Conservation (phyloP, 768 basidiomycete species). For the Boletales sp. region DNA sequence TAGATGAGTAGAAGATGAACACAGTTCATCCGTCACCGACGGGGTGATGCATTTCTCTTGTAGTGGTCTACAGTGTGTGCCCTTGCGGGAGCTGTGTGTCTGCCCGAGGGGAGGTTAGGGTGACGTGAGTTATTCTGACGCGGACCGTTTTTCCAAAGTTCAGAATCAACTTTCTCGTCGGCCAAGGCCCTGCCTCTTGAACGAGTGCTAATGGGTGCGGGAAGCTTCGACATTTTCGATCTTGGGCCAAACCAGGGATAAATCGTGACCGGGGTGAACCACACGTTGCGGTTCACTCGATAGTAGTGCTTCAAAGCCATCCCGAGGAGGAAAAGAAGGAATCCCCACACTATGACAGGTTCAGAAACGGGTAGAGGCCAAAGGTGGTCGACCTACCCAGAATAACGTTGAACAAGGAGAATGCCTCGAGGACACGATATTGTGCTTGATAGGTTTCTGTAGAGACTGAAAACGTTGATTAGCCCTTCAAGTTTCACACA, state of each 20-base stretch:
- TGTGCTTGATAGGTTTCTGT: slow-evolving; percentile 88
- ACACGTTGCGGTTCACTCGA: slow-evolving; percentile 49
- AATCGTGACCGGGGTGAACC: slow-evolving; percentile 66
- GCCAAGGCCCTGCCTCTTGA: slow-evolving; percentile 31
- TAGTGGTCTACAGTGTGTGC: slow-evolving; percentile 35
- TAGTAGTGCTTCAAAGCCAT: slow-evolving; percentile 43
- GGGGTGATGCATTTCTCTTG: slow-evolving; percentile 40
- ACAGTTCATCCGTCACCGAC: slow-evolving; percentile 36
- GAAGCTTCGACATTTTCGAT: slow-evolving; percentile 36
- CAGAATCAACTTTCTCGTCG: slow-evolving; percentile 26
- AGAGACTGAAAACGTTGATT: slow-evolving; percentile 48
- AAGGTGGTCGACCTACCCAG: slow-evolving; percentile 46
- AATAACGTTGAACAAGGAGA: slow-evolving; percentile 73
- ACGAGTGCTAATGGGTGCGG: slow-evolving; percentile 38
- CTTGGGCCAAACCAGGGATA: slow-evolving; percentile 67
- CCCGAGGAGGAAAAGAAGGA: slow-evolving; percentile 43
- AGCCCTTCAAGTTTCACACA: slow-evolving; percentile 2
- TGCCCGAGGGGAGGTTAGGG: slow-evolving; percentile 16
- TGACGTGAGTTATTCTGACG: slow-evolving; percentile 18
- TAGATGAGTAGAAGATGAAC: slow-evolving; percentile 1
- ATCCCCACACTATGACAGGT: slow-evolving; percentile 41
- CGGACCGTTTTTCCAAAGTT: slow-evolving; percentile 19
- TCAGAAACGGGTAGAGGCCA: slow-evolving; percentile 3
- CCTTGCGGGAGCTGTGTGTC: slow-evolving; percentile 22
- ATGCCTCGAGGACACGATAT: slow-evolving; percentile 78